Base-by-base conservation (phyloP, 2,329 filamentous ascomycete genomes). In the Fusarium neocosmosporiellum region DNA sequence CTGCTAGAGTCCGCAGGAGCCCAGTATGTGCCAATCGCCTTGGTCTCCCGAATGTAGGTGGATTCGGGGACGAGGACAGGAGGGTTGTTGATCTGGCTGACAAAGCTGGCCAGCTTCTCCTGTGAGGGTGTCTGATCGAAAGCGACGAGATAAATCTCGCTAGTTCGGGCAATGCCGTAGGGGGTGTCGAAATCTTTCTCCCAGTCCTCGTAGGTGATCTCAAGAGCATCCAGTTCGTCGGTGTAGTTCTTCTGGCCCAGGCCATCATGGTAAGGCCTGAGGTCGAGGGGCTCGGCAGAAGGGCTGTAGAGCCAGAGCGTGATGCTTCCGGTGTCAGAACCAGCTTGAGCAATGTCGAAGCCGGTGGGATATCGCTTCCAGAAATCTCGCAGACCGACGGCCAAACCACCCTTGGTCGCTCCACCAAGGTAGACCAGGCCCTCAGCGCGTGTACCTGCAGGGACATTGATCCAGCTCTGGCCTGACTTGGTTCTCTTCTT, bases 171-270 rank as follows among this genome's bases (percentile, higher is more conserved):
- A 36, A 91, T 86, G 0, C 90, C 90, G 57, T 88, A 87, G 0
- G 89, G 87, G 0, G 87, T 90, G 63, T 87, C 83, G 46, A 88
- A 89, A 0, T 84, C 86, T 0, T 78, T 79, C 67, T 91, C 88
- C 67, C 84, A 91, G 68, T 91, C 89, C 67, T 92, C 90, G 66
- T 92, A 92, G 0, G 90, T 92, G 24, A 91, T 88, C 29, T 90
- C 84, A 0, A 91, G 83, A 2, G 88, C 90, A 66, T 90, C 89
- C 1, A 90, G 80, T 76, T 92, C 86, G 20, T 91, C 84, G 0
- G 81, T 83, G 66, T 90, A 91, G 0, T 84, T 87, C 48, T 89
- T 84, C 72, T 88, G 76, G 0, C 88, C 88, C 8, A 91, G 78
- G 0, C 88, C 87, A 67, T 91, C 88, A 54, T 91, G 89, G 65